Percentiles rank a stretch among this genome's conserved stretches.
These are phyloP conservation scores for Phellopilus nigrolimitatus DNA, from an alignment of 1,284 basidiomycete species.

Conservation along the genomic window DNA sequence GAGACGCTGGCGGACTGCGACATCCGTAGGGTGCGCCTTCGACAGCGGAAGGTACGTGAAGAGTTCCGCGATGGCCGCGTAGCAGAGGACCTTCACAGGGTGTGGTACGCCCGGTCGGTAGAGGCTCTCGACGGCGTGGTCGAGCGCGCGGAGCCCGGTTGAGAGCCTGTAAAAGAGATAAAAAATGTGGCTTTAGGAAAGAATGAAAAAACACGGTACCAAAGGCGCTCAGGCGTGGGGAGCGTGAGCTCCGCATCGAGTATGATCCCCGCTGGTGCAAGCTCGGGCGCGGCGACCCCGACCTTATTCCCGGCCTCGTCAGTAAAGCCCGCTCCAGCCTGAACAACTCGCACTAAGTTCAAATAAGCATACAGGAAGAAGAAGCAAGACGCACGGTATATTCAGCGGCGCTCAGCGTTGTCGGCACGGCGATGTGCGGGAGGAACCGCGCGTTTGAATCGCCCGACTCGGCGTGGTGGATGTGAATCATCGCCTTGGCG, in stretches of 20 bases:
- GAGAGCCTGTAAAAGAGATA: conserved; percentile 52
- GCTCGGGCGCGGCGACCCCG: conserved; percentile 45
- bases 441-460: conserved; percentile 32
- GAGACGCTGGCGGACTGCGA: conserved; percentile 62
- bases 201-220: conserved; percentile 41
- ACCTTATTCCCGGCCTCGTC: conserved; percentile 68
- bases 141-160: conserved; percentile 70
- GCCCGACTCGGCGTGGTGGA: conserved; percentile 52
- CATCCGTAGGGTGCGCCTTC: conserved; percentile 52
- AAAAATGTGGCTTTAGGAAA: neutral
- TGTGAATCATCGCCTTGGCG: conserved; percentile 63
- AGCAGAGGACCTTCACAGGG: conserved; percentile 60
- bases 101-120: conserved; percentile 55
- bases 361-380: neutral
- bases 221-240: conserved; percentile 69
- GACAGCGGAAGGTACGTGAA: conserved; percentile 69
- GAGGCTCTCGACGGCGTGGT: conserved; percentile 76
- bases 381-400: conserved; percentile 45
- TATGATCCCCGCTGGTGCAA: conserved; percentile 68
- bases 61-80: conserved; percentile 63
- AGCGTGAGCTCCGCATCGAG: conserved; percentile 75
- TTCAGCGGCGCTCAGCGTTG: conserved; percentile 78
- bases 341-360: neutral
- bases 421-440: conserved; percentile 70
- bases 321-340: conserved; percentile 71